phyloP scores from a whole-genome alignment of 139 green algal species.

The Chlorella sp. region DNA sequence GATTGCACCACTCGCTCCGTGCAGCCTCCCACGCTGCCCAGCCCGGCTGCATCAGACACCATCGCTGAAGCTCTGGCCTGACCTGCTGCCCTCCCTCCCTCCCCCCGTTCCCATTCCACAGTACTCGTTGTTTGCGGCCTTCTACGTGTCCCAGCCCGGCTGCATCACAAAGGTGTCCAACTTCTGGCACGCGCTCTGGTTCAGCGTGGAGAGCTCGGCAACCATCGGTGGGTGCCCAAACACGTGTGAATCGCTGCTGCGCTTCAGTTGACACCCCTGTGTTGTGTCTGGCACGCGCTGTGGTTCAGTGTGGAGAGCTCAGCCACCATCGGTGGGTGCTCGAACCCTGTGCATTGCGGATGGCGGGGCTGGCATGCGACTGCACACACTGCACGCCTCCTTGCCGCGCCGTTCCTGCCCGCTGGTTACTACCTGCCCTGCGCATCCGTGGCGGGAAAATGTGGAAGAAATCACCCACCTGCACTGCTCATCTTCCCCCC shows the following conservation, averaged over 20 bases:
- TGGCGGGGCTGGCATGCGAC: no score
- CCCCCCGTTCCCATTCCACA: background rate
- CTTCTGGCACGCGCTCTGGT: constrained; percentile 65
- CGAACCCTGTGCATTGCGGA: background rate
- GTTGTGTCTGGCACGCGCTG: constrained; percentile 51
- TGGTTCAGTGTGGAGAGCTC: constrained; percentile 65
- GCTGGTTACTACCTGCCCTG: no score
- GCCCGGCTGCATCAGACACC: constrained; percentile 15
- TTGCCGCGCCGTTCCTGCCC: no score
- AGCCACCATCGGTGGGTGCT: background rate
- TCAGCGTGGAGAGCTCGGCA: constrained; percentile 56
- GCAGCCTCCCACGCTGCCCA: background rate
- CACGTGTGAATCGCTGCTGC: background rate
- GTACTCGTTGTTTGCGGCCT: background rate
- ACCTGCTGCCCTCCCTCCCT: background rate
- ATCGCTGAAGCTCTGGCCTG: no score
- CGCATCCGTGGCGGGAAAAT: background rate
- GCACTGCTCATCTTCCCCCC: background rate
- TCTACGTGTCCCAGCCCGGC: background rate
- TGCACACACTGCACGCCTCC: no score
- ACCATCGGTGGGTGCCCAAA: background rate
- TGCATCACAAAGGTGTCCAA: constrained; percentile 40
- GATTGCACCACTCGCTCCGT: background rate
- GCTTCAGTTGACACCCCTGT: constrained; percentile 33
- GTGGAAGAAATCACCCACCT: background rate